Base-by-base conservation (phyloP, 176 grass and related monocot genomes). In the Tillandsia leiboldiana region DNA sequence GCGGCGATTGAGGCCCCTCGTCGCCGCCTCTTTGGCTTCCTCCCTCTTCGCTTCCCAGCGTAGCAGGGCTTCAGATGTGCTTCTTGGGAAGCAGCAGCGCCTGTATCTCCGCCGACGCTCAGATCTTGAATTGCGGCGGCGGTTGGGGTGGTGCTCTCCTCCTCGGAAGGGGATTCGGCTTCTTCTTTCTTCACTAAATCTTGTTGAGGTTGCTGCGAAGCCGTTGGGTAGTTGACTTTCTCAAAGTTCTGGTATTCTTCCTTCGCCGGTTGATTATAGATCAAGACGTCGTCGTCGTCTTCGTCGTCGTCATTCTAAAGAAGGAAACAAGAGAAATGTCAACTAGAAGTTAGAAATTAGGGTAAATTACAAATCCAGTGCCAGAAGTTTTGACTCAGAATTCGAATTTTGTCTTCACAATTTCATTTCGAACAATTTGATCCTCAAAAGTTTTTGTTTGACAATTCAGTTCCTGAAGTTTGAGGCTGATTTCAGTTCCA, bases 281-380 rank as follows among this genome's bases (percentile, higher is more conserved):
- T 92, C 73, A 97, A 70, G 22, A 97, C 82, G 77, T 42, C 33
- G 33, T 92, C 86, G 71, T 96, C 88, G 33, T 92, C 86, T 69
- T 96, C 88, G 33, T 92, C 86, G 72, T 96, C 88, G 14, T 51
- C 85, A 79, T 66, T 87, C 93, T 97, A 82, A 53, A n/a, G 59
- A 70, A 10, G 28, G 61, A 71, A 66, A 75, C 10, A 73, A 72
- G 13, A 78, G 23, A 49, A 48, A 57, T 53, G 18, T 79, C 51
- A 79, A 27, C 3, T 72, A 28, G 28, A 12, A 51, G 14, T 22
- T 10, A 7, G 63, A 9, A 74, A 66, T 54, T 29, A 3, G 20
- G 29, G 28, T 65, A 74, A 74, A 52, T 56, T 42, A 42, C 4
- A 42, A 42, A 42, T 42, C 33, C 4, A 42, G 33, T 5, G 7